phyloP scores from a whole-genome alignment of 2,329 filamentous ascomycete species.

The Colletotrichum kahawae region DNA sequence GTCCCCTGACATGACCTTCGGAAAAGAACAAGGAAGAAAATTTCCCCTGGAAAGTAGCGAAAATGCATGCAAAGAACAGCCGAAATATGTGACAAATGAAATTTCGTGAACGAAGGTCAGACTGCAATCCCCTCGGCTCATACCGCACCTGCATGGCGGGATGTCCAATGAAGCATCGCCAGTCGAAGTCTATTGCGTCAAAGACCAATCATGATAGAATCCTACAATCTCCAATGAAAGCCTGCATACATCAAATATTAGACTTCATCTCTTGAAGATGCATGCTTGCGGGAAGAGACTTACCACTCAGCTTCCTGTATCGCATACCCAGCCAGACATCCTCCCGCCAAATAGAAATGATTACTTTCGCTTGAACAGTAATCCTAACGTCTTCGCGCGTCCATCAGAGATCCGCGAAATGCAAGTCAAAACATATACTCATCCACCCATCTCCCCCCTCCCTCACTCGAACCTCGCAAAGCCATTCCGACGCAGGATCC shows the following conservation, averaged over 20 bases:
- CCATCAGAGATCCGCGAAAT: neutral
- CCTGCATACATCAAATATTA: neutral
- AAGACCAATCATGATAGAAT: neutral
- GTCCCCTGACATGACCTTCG: neutral
- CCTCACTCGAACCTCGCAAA: conserved; percentile 2
- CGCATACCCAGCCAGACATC: neutral
- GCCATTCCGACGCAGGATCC: conserved; percentile 27
- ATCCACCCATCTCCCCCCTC: neutral
- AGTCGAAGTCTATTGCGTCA: neutral
- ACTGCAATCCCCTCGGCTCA: neutral
- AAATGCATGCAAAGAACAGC: neutral
- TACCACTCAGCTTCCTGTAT: neutral
- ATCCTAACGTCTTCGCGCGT: neutral
- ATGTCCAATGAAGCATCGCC: conserved; percentile 5
- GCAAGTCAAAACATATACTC: neutral
- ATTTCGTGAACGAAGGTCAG: neutral
- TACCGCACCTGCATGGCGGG: neutral
- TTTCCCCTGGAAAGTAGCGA: neutral
- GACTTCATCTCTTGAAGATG: neutral
- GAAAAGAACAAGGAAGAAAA: neutral
- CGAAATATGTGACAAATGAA: neutral
- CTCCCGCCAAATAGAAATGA: conserved; percentile 5
- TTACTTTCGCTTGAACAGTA: neutral
- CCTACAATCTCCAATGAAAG: conserved; percentile 7
- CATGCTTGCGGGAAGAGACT: neutral